Conservation (phyloP, 306 rosid species). For the Rubus parviflorus region DNA sequence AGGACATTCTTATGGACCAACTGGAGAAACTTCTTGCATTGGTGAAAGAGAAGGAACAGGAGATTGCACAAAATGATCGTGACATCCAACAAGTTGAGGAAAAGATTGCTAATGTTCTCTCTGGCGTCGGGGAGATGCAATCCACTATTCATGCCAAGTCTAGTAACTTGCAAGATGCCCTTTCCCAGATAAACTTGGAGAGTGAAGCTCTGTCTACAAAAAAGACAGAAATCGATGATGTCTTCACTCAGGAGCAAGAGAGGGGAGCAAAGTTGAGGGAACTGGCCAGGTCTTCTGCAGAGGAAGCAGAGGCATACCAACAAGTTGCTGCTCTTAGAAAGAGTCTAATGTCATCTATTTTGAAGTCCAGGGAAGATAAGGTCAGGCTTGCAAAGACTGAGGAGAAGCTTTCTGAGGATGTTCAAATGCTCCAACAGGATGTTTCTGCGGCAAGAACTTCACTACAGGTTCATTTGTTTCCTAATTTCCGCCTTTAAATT, state of each 20-base stretch:
- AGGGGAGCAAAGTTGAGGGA: slow-evolving; percentile 51
- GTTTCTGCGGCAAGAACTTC: slow-evolving; percentile 66
- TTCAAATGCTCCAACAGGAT: slow-evolving; percentile 57
- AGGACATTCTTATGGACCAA: slow-evolving; percentile 45
- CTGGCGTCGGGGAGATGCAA: slow-evolving; percentile 61
- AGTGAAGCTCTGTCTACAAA: slow-evolving; percentile 44
- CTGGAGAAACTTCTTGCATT: slow-evolving; percentile 62
- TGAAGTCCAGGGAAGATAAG: slow-evolving; percentile 67
- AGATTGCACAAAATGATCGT: slow-evolving; percentile 63
- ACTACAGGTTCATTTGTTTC: slow-evolving; percentile 52
- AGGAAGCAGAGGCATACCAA: slow-evolving; percentile 57
- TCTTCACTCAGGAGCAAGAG: slow-evolving; percentile 47
- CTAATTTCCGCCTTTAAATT: not conserved
- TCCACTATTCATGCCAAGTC: slow-evolving; percentile 53
- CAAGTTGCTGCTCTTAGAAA: slow-evolving; percentile 58
- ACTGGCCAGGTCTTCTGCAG: slow-evolving; percentile 51
- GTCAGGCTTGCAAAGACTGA: slow-evolving; percentile 58
- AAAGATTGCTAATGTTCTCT: slow-evolving; percentile 54
- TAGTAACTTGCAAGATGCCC: slow-evolving; percentile 48
- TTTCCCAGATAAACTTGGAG: slow-evolving; percentile 53
- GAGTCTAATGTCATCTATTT: slow-evolving; percentile 55
- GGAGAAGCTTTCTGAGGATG: slow-evolving; percentile 63
- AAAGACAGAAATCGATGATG: slow-evolving; percentile 59
- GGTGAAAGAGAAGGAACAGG: slow-evolving; percentile 66
- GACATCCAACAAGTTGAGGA: slow-evolving; percentile 54